Evolutionary conservation across 2,329 filamentous ascomycete genomes (phyloP), one percentile per base, ranked within the genome.

Genomic region (Stylonectria norvegica): DNA sequence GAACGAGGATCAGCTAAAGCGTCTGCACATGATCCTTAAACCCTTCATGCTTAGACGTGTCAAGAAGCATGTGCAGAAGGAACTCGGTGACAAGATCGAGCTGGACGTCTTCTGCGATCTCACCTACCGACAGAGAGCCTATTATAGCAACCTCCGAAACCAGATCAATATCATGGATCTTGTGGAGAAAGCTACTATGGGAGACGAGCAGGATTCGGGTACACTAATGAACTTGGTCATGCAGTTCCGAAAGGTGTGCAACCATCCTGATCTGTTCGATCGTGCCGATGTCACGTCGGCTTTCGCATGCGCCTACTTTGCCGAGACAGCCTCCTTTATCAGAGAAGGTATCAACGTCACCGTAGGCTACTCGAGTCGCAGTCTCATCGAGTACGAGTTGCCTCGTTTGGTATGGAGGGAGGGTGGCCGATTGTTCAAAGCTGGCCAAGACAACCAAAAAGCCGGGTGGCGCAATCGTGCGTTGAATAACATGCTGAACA

Each of bases 171-270:
- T 98, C 53, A 93, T 97, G 82, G 93, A 98, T 62, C 81, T 98
- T 14, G 94, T 98, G 40, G 93, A 98, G 66, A 97, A 96, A 75
- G 89, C 89, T 2, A 91, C 91, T 2, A 78, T 93, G 53, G 93
- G 93, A 23, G 90, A 96, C 56, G 93, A 97, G 35, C 84, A 91
- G 56, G 93, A 97, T 61, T 95, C 88, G 23, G 90, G 91, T 28
- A 97, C 91, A 2, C 69, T 98, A 57, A 97, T 98, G 93, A 98
- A 98, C 66, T 74, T 98, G 50, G 93, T 98, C 49, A 98, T 98
- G 93, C 93, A 98, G 68, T 98, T 98, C 78, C 82, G 93, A 56
- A 98, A 98, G 69, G 93, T 98, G 42, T 98, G 93, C 71, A 98
- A 98, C 60, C 93, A 98, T 62, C 93, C 93, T 0, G 93, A 98